These are phyloP conservation scores for Ambrosiella beaveri DNA, from an alignment of 2,329 filamentous ascomycete genomes.

Conservation along the genomic window DNA sequence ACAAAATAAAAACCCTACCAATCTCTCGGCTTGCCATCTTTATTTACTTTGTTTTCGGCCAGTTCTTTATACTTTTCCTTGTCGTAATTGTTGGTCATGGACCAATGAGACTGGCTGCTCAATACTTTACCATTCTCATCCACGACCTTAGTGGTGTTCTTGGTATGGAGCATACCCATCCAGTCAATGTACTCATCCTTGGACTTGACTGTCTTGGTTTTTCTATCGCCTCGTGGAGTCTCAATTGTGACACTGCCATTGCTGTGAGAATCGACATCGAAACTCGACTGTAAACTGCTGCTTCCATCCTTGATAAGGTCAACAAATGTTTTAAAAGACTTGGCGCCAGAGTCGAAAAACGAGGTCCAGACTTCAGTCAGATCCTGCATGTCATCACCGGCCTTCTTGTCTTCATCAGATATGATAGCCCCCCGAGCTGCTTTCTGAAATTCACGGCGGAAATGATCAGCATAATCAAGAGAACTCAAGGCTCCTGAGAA, in stretches of 20 bases:
- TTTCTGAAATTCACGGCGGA: constrained; percentile 20
- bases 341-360: constrained; percentile 22
- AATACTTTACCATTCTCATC: constrained; percentile 27
- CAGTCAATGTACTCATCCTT: constrained; percentile 27
- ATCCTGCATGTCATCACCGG: constrained; percentile 12
- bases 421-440: background rate
- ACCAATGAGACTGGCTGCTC: constrained; percentile 20
- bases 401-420: constrained; percentile 17
- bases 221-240: constrained; percentile 11
- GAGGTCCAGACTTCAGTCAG: constrained; percentile 16
- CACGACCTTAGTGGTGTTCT: constrained; percentile 23
- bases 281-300: constrained; percentile 10
- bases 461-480: constrained; percentile 17
- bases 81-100: constrained; percentile 12
- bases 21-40: background rate
- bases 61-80: constrained; percentile 12
- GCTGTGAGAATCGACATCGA: constrained; percentile 10
- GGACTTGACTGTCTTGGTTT: constrained; percentile 21
- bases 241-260: background rate
- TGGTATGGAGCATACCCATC: constrained; percentile 27
- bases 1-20: background rate
- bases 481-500: constrained; percentile 14
- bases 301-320: constrained; percentile 18
- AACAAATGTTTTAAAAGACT: constrained; percentile 25
- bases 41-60: background rate